phyloP scores from a whole-genome alignment of 1,284 basidiomycete genomes.

The Ceratobasidium sp. region DNA sequence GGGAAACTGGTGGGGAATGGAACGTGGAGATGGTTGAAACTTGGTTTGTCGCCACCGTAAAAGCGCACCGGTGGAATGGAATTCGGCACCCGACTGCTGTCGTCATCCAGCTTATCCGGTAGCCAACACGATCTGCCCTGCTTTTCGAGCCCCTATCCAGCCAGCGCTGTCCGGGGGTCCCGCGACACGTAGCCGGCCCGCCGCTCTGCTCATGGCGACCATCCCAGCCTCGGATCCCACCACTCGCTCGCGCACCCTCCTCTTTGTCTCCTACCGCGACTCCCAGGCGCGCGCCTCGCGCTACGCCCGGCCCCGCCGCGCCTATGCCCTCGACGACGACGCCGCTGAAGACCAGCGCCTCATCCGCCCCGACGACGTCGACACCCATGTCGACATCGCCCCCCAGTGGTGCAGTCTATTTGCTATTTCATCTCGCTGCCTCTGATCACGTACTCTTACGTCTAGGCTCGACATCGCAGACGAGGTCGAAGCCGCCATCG shows the following conservation, averaged over 20 bases:
- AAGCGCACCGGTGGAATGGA: constrained; percentile 10
- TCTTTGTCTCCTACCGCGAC: constrained; percentile 95
- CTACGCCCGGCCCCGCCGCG: constrained; percentile 50
- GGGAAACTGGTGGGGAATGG: background rate
- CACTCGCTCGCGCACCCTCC: constrained; percentile 87
- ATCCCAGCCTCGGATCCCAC: constrained; percentile 47
- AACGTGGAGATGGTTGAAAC: constrained; percentile 6
- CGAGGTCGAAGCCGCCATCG: constrained; percentile 81
- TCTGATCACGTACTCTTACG: constrained; percentile 44
- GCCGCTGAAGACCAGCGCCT: constrained; percentile 66
- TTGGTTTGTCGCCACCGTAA: constrained; percentile 1
- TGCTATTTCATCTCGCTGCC: constrained; percentile 44
- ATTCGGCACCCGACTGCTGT: constrained; percentile 17
- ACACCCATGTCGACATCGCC: constrained; percentile 64
- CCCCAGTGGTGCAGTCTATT: constrained; percentile 55
- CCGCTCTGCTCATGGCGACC: constrained; percentile 3
- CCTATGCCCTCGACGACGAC: constrained; percentile 49
- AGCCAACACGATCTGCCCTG: background rate
- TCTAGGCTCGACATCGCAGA: constrained; percentile 89
- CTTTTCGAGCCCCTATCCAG: constrained; percentile 33
- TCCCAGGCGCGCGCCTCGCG: constrained; percentile 61
- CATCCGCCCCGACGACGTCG: constrained; percentile 57
- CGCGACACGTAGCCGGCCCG: constrained; percentile 23
- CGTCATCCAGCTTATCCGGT: constrained; percentile 29
- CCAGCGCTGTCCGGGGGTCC: constrained; percentile 12